These are phyloP conservation scores for Tuber calosporum DNA, from an alignment of 495 filamentous ascomycete species.

Conservation along the genomic window DNA sequence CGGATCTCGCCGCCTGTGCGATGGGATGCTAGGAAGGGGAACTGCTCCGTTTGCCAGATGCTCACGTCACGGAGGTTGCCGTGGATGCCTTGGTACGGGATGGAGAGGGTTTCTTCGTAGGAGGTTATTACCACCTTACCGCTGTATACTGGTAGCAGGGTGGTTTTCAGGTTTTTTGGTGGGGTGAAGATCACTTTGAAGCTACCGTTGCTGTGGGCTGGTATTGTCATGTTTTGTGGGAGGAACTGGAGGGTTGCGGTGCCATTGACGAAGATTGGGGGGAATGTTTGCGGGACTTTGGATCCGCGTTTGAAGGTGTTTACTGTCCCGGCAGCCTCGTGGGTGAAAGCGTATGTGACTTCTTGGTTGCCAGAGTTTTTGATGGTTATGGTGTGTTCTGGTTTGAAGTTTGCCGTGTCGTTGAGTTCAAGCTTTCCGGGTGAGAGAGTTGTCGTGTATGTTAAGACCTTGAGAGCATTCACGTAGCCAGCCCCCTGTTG, in stretches of 20 bases:
- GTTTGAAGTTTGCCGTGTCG: constrained; percentile 51
- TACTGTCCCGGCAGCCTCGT: constrained; percentile 37
- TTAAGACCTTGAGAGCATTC: constrained; percentile 53
- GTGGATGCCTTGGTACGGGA: constrained; percentile 50
- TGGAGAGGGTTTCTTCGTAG: constrained; percentile 47
- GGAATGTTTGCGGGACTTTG: constrained; percentile 21
- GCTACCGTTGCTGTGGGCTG: constrained; percentile 33
- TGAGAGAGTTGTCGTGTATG: constrained; percentile 50
- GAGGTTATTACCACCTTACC: constrained; percentile 50
- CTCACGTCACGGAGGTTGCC: constrained; percentile 46
- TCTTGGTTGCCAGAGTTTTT: constrained; percentile 48
- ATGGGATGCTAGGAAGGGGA: constrained; percentile 43
- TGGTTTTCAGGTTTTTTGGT: constrained; percentile 44
- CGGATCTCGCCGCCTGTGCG: constrained; percentile 38
- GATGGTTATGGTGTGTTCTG: constrained; percentile 48
- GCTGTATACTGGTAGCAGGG: constrained; percentile 50
- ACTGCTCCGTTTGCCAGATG: constrained; percentile 43
- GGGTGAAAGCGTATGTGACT: constrained; percentile 48
- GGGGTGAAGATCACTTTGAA: constrained; percentile 46
- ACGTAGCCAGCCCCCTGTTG: constrained; percentile 55
- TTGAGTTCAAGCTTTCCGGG: constrained; percentile 54
- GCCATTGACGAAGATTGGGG: constrained; percentile 33
- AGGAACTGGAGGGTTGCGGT: constrained; percentile 37
- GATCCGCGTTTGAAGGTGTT: constrained; percentile 36
- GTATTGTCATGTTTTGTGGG: not conserved